Conservation (phyloP, 1,284 basidiomycete species). For the Ceratobasidium theobromae region DNA sequence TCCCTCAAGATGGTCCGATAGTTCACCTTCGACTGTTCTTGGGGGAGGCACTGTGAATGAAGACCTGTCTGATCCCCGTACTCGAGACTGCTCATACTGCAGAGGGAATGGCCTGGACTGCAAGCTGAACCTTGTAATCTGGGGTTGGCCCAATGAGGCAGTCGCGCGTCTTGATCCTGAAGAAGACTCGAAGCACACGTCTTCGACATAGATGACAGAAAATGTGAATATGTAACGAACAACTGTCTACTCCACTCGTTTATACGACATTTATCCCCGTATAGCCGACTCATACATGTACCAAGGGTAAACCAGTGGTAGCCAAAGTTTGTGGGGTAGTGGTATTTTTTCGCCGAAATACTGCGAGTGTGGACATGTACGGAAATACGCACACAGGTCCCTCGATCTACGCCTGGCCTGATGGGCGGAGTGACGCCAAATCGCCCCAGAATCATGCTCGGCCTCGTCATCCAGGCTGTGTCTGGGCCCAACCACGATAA, state of each 20-base stretch:
- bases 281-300: background rate
- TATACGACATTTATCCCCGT: conserved; percentile 1
- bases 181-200: conserved; percentile 5
- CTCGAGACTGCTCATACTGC: background rate
- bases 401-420: conserved; percentile 14
- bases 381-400: background rate
- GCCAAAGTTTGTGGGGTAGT: too few relatives aligned
- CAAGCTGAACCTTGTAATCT: conserved; percentile 14
- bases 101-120: conserved; percentile 11
- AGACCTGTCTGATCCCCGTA: background rate
- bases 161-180: background rate
- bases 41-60: too few relatives aligned
- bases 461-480: background rate
- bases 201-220: background rate
- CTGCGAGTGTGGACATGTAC: background rate
- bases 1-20: too few relatives aligned
- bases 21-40: too few relatives aligned
- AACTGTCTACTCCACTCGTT: conserved; percentile 4
- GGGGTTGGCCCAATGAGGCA: conserved; percentile 20
- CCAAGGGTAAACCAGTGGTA: too few relatives aligned
- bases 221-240: background rate
- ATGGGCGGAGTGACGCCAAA: conserved; percentile 28
- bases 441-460: background rate
- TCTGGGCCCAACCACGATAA: background rate
- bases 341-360: too few relatives aligned